Evolutionary conservation across 164 flowering plant genomes (phyloP), one percentile per base, ranked within the genome.

Genomic region (Echeveria elegans): DNA sequence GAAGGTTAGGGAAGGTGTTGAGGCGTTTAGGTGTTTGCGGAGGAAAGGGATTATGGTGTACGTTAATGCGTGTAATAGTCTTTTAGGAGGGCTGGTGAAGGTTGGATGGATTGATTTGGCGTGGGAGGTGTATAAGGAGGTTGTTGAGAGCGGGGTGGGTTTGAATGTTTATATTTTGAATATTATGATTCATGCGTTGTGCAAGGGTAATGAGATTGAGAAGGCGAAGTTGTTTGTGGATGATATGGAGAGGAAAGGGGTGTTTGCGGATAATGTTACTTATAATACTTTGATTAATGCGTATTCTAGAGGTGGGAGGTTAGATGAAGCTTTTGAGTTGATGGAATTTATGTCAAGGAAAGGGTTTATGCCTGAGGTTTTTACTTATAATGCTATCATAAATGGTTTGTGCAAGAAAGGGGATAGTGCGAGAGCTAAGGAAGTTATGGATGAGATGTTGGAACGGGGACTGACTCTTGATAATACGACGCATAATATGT

Each of bases 41-140:
- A 70, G 76, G 62, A 82, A 68, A 77, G 87, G 86, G 12, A 11
- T 88, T 74, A 58, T 66, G 41, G 80, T 81, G 64, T 76, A 92
- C 15, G 71, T 88, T 5, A 84, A 88, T 82, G 92, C 90, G 34
- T 90, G 88, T 69, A 92, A 90, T 78, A 77, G 88, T 70, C 82
- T 92, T 72, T 79, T 92, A 41, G 93, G 96, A 3, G 96, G 93
- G 32, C 76, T 92, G 29, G 96, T 88, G 68, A 90, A 77, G 77
- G 74, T 82, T 52, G 86, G 90, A 89, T 3, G 28, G 98, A 70
- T 81, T 64, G 87, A 85, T 70, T 83, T 90, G 78, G 91, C 95
- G 1, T 81, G 90, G 88, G 85, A 80, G 24, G 80, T 90, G 3
- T 88, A 83, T 66, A 64, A 68, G 45, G 96, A 82, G 30, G 70